Conservation (phyloP, 2,329 filamentous ascomycete genomes). For the Cladophialophora bantiana region DNA sequence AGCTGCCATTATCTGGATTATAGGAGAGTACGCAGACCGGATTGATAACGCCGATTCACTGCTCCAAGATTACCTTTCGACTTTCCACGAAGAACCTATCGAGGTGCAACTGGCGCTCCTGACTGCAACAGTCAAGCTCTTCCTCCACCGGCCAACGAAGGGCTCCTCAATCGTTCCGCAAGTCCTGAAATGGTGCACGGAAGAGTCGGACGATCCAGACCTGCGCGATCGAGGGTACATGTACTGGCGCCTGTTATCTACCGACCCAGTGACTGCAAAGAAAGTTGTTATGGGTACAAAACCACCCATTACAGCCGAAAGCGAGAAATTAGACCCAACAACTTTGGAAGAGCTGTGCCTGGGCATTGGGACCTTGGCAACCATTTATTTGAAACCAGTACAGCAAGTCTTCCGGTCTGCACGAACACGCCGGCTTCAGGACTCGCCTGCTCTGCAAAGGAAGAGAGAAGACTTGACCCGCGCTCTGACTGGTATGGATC, state of each 20-base stretch:
- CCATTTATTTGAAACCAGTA: conserved; percentile 96
- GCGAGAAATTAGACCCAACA: conserved; percentile 86
- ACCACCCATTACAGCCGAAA: conserved; percentile 93
- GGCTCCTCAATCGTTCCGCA: conserved; percentile 92
- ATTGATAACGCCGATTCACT: conserved; percentile 96
- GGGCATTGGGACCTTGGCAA: conserved; percentile 93
- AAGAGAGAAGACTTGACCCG: conserved; percentile 58
- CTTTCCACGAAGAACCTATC: conserved; percentile 91
- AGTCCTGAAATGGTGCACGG: conserved; percentile 97
- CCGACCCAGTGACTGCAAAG: conserved; percentile 85
- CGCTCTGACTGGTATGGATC: conserved; percentile 31
- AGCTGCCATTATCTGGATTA: conserved; percentile 99
- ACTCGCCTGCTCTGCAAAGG: conserved; percentile 85
- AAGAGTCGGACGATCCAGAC: conserved; percentile 99
- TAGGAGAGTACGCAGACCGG: conserved; percentile 94
- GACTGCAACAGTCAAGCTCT: conserved; percentile 95
- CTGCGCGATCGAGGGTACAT: conserved; percentile 95
- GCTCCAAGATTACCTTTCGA: conserved; percentile 92
- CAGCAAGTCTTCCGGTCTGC: conserved; percentile 95
- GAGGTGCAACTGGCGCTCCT: conserved; percentile 94
- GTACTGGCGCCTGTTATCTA: conserved; percentile 97
- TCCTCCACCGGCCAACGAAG: conserved; percentile 95
- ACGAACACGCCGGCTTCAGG: conserved; percentile 76
- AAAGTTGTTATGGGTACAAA: conserved; percentile 96
- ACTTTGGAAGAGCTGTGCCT: conserved; percentile 98